Evolutionary conservation across 306 rosid species (phyloP), one percentile per base, ranked within the genome.

Genomic region (Acacia crassicarpa): DNA sequence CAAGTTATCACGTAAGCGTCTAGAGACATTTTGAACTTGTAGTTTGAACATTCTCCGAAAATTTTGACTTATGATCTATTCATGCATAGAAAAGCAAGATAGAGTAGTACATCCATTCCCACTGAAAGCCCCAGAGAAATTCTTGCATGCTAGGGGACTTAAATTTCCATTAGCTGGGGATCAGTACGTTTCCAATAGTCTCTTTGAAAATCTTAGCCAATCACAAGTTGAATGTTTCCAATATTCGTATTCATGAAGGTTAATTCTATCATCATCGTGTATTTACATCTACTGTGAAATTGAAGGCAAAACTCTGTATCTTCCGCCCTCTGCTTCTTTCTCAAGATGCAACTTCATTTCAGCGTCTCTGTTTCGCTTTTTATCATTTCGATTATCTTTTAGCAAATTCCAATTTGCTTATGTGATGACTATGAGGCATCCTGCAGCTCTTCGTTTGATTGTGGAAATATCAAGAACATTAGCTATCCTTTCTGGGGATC

Each of bases 401-500:
- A 56, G 27, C 87, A 77, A 80, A 76, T 74, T 23, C 83, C 82
- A 73, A 63, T 63, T 9, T 73, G 46, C 14, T 78, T 40, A 25
- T 78, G 81, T 56, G 78, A 30, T 7, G 83, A 35, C 2, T 76
- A 79, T 32, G 66, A 62, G 78, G 15, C 9, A 46, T 45, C 54
- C 59, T 90, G 94, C 71, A 73, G 75, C 45, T 22, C 82, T 38
- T 43, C 30, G 23, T 70, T 70, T 44, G n/a, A n/a, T 13, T 70
- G 75, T 70, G 85, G 44, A 40, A 72, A 63, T 59, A 23, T 83
- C 4, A 10, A 9, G 56, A 38, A 77, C 62, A 77, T 92, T 25
- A 44, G 54, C 15, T 90, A 86, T 35, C 94, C 92, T 62, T 92
- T 92, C 66, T 88, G 88, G 91, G 91, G 86, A 35, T 69, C 80